Evolutionary conservation across 2,329 filamentous ascomycete genomes (phyloP).

Genomic region (Talaromyces funiculosus): DNA sequence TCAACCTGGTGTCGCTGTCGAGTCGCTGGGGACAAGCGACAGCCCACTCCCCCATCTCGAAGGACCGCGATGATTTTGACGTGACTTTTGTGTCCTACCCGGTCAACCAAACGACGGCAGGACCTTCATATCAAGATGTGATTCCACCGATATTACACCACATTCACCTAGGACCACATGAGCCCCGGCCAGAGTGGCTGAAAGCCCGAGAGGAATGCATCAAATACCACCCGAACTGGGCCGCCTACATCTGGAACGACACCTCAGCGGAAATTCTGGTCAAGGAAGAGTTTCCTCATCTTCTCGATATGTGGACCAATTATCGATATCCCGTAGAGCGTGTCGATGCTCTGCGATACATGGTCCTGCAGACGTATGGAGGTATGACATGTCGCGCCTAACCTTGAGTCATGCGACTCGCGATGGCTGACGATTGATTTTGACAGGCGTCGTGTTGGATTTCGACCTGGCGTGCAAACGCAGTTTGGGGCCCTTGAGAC

Average conservation of each 20-base stretch:
- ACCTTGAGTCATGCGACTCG: not conserved
- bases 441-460: slow-evolving; percentile 25
- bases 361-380: slow-evolving; percentile 19
- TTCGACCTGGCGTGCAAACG: slow-evolving; percentile 38
- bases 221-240: slow-evolving; percentile 17
- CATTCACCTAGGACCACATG: slow-evolving; percentile 15
- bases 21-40: slow-evolving; percentile 11
- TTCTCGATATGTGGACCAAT: slow-evolving; percentile 17
- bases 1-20: slow-evolving; percentile 10
- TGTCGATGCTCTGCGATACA: slow-evolving; percentile 22
- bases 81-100: slow-evolving; percentile 12
- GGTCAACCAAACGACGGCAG: slow-evolving; percentile 9
- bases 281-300: slow-evolving; percentile 16
- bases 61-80: slow-evolving; percentile 12
- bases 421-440: not conserved
- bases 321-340: slow-evolving; percentile 20
- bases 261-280: slow-evolving; percentile 15
- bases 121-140: slow-evolving; percentile 5
- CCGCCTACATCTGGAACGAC: slow-evolving; percentile 17
- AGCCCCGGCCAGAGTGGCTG: slow-evolving; percentile 18
- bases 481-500: slow-evolving; percentile 35
- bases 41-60: slow-evolving; percentile 2
- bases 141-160: slow-evolving; percentile 15
- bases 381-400: slow-evolving; percentile 11
- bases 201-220: slow-evolving; percentile 16